Evolutionary conservation across 371 early-diverging fungal genomes (phyloP).

Genomic region (Syncephalastrum sp.): DNA sequence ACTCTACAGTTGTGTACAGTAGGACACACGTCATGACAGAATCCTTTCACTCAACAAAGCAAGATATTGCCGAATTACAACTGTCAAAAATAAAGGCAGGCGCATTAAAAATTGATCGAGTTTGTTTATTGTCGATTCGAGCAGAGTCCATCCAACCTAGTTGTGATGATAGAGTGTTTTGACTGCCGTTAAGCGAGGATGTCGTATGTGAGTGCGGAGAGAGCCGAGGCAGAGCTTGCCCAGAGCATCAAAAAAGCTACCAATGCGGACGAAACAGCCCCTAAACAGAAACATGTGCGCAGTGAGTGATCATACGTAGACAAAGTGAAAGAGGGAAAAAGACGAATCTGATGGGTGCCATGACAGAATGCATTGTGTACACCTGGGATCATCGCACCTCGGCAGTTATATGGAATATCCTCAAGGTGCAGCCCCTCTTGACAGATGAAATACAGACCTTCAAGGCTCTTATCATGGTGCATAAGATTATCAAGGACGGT

Average conservation of each 20-base stretch:
- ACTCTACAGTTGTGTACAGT: too few relatives aligned
- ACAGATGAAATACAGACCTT: conserved; percentile 92
- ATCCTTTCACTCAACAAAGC: too few relatives aligned
- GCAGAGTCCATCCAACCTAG: too few relatives aligned
- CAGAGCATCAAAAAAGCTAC: conserved; percentile 90
- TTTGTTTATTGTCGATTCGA: too few relatives aligned
- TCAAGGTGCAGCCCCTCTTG: conserved; percentile 83
- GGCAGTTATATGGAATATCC: conserved; percentile 82
- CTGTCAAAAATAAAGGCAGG: too few relatives aligned
- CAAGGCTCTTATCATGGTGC: conserved; percentile 91
- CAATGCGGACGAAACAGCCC: conserved; percentile 86
- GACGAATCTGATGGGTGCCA: not conserved
- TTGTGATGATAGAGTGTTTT: too few relatives aligned
- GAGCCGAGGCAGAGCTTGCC: conserved; percentile 84
- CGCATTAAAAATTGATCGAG: too few relatives aligned
- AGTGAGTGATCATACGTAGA: conserved; percentile 43
- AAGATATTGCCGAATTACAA: too few relatives aligned
- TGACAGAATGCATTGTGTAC: conserved; percentile 80
- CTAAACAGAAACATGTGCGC: conserved; percentile 96
- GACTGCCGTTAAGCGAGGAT: conserved; percentile 10
- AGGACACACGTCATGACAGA: too few relatives aligned
- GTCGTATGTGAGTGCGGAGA: conserved; percentile 56
- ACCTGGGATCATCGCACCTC: conserved; percentile 92
- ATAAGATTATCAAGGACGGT: conserved; percentile 94
- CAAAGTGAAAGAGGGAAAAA: too few relatives aligned